phyloP scores from a whole-genome alignment of 768 basidiomycete genomes.

The Sarcodon sp. region DNA sequence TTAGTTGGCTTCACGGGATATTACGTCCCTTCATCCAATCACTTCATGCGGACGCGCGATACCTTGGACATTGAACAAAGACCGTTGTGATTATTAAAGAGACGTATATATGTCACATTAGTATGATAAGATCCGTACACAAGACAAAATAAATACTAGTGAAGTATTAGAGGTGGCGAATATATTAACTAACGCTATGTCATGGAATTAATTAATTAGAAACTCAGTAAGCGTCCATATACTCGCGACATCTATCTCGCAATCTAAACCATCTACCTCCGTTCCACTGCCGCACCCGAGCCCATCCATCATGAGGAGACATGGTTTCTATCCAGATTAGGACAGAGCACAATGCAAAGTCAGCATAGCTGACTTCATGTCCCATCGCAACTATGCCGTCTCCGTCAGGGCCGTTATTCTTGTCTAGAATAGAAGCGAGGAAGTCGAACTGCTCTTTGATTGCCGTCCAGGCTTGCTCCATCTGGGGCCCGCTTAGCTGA shows the following conservation, averaged over 20 bases:
- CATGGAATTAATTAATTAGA: not conserved
- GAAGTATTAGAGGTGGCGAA: too few species aligned
- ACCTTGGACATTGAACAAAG: too few species aligned
- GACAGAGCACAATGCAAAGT: constrained; percentile 61
- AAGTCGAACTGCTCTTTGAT: constrained; percentile 59
- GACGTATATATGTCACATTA: too few species aligned
- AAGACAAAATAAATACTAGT: too few species aligned
- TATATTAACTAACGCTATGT: too few species aligned
- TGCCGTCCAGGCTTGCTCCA: constrained; percentile 51
- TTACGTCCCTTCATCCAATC: too few species aligned
- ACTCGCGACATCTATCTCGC: constrained; percentile 46
- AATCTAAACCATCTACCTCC: constrained; percentile 53
- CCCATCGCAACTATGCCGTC: constrained; percentile 57
- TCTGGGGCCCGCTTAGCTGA: constrained; percentile 26
- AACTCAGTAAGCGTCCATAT: constrained; percentile 52
- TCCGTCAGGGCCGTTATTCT: constrained; percentile 45
- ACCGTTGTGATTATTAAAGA: too few species aligned
- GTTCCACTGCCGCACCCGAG: constrained; percentile 55
- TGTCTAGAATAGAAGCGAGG: constrained; percentile 51
- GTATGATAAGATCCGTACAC: too few species aligned
- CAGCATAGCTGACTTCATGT: constrained; percentile 54
- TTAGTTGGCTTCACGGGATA: too few species aligned
- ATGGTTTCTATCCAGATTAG: constrained; percentile 66
- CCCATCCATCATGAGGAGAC: constrained; percentile 65
- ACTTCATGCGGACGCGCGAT: too few species aligned